These are phyloP conservation scores for Fraxinus pennsylvanica DNA, from an alignment of 257 asterid genomes.

Conservation along the genomic window DNA sequence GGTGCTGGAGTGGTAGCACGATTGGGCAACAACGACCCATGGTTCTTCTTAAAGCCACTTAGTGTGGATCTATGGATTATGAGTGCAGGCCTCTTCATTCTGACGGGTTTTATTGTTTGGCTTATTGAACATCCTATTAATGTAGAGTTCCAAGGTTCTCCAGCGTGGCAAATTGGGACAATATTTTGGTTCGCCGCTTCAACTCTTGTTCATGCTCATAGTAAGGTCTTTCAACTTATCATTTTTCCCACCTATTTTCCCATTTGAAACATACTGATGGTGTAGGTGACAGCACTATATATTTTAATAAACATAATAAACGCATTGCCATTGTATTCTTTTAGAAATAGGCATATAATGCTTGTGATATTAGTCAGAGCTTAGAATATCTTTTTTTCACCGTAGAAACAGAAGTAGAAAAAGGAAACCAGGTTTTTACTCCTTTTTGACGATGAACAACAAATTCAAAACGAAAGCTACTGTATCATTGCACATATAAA, in stretches of 20 bases:
- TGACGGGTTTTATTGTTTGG: constrained; percentile 46
- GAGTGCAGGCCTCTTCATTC: constrained; percentile 29
- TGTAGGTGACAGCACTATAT: not conserved
- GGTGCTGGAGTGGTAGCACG: constrained; percentile 38
- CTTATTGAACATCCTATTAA: constrained; percentile 43
- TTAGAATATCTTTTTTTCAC: no score
- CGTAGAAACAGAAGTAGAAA: no score
- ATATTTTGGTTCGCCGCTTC: constrained; percentile 40
- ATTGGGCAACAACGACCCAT: constrained; percentile 28
- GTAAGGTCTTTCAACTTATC: constrained; percentile 27
- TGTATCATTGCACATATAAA: no score
- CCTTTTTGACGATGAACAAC: no score
- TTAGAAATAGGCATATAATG: not conserved
- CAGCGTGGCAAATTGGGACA: constrained; percentile 37
- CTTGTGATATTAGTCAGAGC: not conserved
- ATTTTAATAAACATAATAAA: not conserved
- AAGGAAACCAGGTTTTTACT: not conserved
- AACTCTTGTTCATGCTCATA: constrained; percentile 47
- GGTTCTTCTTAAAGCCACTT: constrained; percentile 53
- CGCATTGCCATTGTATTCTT: not conserved
- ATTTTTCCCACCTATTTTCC: not conserved
- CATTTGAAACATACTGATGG: not conserved
- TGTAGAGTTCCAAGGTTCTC: constrained; percentile 45
- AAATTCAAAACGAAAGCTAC: no score
- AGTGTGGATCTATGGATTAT: constrained; percentile 34